These are phyloP conservation scores for Penicillium paxilli DNA, from an alignment of 495 filamentous ascomycete genomes.

Conservation along the genomic window DNA sequence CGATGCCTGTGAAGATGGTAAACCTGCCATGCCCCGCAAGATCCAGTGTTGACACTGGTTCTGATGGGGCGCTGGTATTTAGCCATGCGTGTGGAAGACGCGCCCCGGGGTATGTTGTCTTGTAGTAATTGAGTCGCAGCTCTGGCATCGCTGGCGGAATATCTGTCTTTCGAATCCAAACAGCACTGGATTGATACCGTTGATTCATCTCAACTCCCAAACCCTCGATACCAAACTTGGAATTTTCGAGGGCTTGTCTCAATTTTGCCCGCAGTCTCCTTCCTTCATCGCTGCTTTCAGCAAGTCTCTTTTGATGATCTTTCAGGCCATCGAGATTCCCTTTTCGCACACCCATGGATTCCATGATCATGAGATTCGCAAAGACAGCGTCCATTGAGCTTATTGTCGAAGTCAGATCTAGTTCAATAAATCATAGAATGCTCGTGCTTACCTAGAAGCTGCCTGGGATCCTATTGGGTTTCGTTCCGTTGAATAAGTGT, in stretches of 20 bases:
- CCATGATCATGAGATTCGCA: slow-evolving; percentile 37
- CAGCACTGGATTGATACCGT: slow-evolving; percentile 30
- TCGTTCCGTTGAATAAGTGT: slow-evolving; percentile 43
- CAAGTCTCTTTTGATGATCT: background rate
- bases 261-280: slow-evolving; percentile 30
- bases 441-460: background rate
- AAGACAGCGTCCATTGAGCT: slow-evolving; percentile 45
- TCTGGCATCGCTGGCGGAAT: background rate
- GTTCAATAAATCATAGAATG: background rate
- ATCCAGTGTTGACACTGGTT: slow-evolving; percentile 47
- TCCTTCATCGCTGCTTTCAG: slow-evolving; percentile 24
- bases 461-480: slow-evolving; percentile 36
- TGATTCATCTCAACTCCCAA: slow-evolving; percentile 52
- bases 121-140: background rate
- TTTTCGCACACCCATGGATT: slow-evolving; percentile 38
- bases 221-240: slow-evolving; percentile 22
- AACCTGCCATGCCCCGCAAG: slow-evolving; percentile 50
- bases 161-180: slow-evolving; percentile 31
- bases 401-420: slow-evolving; percentile 18
- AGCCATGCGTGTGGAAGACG: slow-evolving; percentile 55
- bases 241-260: slow-evolving; percentile 29
- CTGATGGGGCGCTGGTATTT: slow-evolving; percentile 30
- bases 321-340: background rate
- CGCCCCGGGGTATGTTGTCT: slow-evolving; percentile 46
- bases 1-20: slow-evolving; percentile 44